Percentiles rank a stretch among this genome's conserved stretches.
Evolutionary conservation across 2,329 filamentous ascomycete genomes (phyloP).

Genomic region (Xylaria sp.): DNA sequence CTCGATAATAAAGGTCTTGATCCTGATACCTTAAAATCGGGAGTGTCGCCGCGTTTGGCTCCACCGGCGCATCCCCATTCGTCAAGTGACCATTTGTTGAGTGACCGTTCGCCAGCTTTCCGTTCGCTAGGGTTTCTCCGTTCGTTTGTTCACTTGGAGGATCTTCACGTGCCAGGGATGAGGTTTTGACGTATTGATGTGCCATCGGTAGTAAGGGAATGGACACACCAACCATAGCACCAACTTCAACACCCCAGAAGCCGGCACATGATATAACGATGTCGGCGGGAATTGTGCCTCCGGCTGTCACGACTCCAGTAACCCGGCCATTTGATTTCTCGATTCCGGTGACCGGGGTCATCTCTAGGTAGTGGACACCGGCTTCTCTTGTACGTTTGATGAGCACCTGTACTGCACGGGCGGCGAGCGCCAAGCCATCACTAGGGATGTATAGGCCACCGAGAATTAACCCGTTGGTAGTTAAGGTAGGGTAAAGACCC

Average conservation of each 20-base stretch:
- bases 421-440: slow-evolving; percentile 28
- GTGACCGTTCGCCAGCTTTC: slow-evolving; percentile 1
- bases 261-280: slow-evolving; percentile 30
- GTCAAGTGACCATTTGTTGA: neutral
- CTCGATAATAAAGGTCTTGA: slow-evolving; percentile 29
- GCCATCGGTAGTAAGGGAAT: slow-evolving; percentile 29
- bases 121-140: slow-evolving; percentile 5
- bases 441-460: slow-evolving; percentile 26
- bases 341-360: slow-evolving; percentile 26
- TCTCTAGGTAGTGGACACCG: slow-evolving; percentile 26
- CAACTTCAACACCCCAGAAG: slow-evolving; percentile 30
- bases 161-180: slow-evolving; percentile 5
- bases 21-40: slow-evolving; percentile 29
- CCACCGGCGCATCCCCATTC: slow-evolving; percentile 1
- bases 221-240: slow-evolving; percentile 28
- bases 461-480: slow-evolving; percentile 23
- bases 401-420: slow-evolving; percentile 25
- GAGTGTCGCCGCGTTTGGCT: slow-evolving; percentile 22
- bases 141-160: neutral
- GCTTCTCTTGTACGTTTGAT: slow-evolving; percentile 24
- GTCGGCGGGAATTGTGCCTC: slow-evolving; percentile 20
- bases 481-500: slow-evolving; percentile 20
- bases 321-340: slow-evolving; percentile 19
- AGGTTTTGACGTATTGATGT: slow-evolving; percentile 30
- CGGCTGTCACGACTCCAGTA: slow-evolving; percentile 25